Percentiles rank a stretch among this genome's conserved stretches.
These are phyloP conservation scores for Olyra latifolia DNA, from an alignment of 176 grass and related monocot genomes.

Conservation along the genomic window DNA sequence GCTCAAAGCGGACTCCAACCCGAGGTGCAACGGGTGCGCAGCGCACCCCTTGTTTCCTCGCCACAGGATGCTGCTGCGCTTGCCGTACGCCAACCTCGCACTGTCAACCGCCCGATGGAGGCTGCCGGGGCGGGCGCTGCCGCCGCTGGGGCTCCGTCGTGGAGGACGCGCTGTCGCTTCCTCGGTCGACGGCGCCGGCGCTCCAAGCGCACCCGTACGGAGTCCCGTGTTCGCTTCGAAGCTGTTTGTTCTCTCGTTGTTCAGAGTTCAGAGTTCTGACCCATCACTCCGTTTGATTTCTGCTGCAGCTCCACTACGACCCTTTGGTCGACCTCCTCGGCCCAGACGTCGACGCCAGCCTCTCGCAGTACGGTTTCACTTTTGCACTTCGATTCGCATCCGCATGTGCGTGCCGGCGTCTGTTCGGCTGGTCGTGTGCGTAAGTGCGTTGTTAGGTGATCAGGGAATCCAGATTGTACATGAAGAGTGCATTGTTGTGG, in stretches of 20 bases:
- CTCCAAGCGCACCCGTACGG: constrained; percentile 4
- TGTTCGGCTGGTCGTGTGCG: neutral
- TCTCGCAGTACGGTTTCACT: constrained; percentile 33
- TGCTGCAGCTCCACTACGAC: constrained; percentile 56
- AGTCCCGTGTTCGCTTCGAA: neutral
- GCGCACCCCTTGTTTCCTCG: too few species aligned
- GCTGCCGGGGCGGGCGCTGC: constrained; percentile 3
- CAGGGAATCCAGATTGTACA: neutral
- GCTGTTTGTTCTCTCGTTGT: neutral
- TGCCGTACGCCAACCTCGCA: constrained; percentile 2
- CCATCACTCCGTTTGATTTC: constrained; percentile 4
- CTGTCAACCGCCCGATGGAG: constrained; percentile 23
- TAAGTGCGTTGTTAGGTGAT: neutral
- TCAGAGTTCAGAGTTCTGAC: neutral
- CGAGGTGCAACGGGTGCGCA: too few species aligned
- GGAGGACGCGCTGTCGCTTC: constrained; percentile 7
- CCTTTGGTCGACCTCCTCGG: constrained; percentile 50
- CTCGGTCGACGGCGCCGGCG: constrained; percentile 13
- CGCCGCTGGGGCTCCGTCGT: neutral
- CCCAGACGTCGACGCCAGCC: constrained; percentile 34
- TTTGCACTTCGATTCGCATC: neutral
- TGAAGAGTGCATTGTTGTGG: neutral
- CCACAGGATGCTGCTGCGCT: constrained; percentile 29
- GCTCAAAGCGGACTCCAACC: too few species aligned
- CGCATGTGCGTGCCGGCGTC: neutral